These are phyloP conservation scores for Fragaria vesca DNA, from an alignment of 306 rosid species.

Conservation along the genomic window DNA sequence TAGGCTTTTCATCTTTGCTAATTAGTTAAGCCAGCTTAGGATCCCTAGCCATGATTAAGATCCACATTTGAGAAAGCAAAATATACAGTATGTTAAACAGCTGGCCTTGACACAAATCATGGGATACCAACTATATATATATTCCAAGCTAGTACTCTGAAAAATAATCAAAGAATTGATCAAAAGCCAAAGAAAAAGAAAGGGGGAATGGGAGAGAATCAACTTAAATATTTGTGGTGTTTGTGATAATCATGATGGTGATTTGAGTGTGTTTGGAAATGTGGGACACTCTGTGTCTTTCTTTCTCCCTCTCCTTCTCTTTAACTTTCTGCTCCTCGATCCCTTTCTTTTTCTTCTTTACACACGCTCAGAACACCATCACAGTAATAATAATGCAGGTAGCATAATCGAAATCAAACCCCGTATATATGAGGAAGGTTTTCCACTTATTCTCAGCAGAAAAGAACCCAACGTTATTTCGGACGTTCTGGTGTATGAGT, in stretches of 20 bases:
- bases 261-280: conserved; percentile 31
- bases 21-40: background rate
- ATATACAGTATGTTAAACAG: background rate
- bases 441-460: background rate
- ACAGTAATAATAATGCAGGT: background rate
- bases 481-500: no score
- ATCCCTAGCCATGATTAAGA: conserved; percentile 4
- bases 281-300: conserved; percentile 53
- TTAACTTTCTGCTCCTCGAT: conserved; percentile 12
- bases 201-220: conserved; percentile 16
- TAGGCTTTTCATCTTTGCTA: background rate
- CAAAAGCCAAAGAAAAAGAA: conserved; percentile 7
- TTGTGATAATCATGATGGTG: conserved; percentile 50
- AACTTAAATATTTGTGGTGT: conserved; percentile 2
- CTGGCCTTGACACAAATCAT: conserved; percentile 6
- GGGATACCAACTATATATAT: background rate
- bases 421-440: no score
- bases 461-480: background rate
- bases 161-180: background rate
- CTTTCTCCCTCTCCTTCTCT: background rate
- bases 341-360: conserved; percentile 3
- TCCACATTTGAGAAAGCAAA: background rate
- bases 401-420: background rate
- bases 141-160: background rate
- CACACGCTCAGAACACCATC: conserved; percentile 18